These are phyloP conservation scores for Pythium pyrilobum DNA, from an alignment of 352 stramenopile species.

Conservation along the genomic window DNA sequence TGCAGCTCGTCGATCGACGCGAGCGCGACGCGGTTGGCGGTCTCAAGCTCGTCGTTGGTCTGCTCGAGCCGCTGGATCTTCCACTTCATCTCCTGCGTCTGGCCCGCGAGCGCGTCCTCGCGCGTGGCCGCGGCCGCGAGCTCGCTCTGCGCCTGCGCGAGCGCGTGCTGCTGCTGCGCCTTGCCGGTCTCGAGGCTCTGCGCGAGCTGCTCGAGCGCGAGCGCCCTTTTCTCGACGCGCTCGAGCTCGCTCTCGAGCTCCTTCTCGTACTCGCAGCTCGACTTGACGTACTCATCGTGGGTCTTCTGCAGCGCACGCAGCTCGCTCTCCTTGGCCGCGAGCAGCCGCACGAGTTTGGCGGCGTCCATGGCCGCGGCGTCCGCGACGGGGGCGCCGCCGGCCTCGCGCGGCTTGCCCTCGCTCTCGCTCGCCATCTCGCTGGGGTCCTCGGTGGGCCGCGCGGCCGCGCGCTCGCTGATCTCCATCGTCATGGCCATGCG, in stretches of 20 bases:
- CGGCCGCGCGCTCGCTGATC: too few relatives aligned
- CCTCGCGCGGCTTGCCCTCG: not conserved
- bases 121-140: slow-evolving; percentile 21
- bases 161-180: slow-evolving; percentile 12
- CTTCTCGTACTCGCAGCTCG: slow-evolving; percentile 69
- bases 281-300: slow-evolving; percentile 72
- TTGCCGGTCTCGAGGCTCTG: slow-evolving; percentile 29
- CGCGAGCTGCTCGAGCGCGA: slow-evolving; percentile 23
- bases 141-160: slow-evolving; percentile 19
- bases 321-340: slow-evolving; percentile 29
- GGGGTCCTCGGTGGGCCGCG: not conserved
- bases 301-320: slow-evolving; percentile 47
- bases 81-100: slow-evolving; percentile 53
- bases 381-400: not conserved
- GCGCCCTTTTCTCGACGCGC: slow-evolving; percentile 40
- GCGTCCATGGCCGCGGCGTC: not conserved
- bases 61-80: slow-evolving; percentile 65
- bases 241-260: slow-evolving; percentile 62
- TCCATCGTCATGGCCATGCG: too few relatives aligned
- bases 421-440: not conserved
- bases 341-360: slow-evolving; percentile 10
- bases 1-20: slow-evolving; percentile 57
- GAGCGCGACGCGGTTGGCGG: slow-evolving; percentile 45
- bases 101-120: slow-evolving; percentile 29
- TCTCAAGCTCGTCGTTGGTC: slow-evolving; percentile 69